phyloP scores from a whole-genome alignment of 306 rosid species.

The Dryas octopetala region DNA sequence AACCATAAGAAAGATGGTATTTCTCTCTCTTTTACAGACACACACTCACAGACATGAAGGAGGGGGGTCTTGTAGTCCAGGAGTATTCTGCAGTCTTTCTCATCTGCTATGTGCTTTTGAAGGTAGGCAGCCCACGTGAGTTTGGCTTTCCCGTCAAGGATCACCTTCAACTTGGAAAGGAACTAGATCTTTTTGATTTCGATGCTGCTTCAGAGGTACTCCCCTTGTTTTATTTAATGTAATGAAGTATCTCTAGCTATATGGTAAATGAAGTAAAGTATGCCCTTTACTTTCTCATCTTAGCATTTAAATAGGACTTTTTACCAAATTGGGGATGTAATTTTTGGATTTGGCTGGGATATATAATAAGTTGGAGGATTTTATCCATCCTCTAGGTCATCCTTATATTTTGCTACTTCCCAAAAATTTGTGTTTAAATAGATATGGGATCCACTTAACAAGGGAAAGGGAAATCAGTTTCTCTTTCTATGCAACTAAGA shows the following conservation, averaged over 20 bases:
- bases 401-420: not conserved
- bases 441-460: conserved; percentile 19
- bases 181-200: conserved; percentile 81
- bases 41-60: not conserved
- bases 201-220: conserved; percentile 97
- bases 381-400: not conserved
- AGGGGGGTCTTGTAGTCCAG: not conserved
- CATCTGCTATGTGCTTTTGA: conserved; percentile 26
- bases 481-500: conserved; percentile 15
- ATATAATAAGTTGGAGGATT: not conserved
- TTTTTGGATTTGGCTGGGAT: not conserved
- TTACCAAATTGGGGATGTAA: not conserved
- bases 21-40: not conserved
- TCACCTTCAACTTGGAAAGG: conserved; percentile 92
- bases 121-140: conserved; percentile 66
- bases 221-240: conserved; percentile 29
- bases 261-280: not conserved
- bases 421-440: not conserved
- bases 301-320: not conserved
- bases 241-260: conserved; percentile 26
- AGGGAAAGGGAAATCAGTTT: conserved; percentile 7
- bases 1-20: conserved; percentile 61
- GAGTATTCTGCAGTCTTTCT: conserved; percentile 21
- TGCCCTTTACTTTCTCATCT: not conserved
- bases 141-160: conserved; percentile 78